phyloP scores from a whole-genome alignment of 2,329 filamentous ascomycete species.

The Ilyonectria sp. region DNA sequence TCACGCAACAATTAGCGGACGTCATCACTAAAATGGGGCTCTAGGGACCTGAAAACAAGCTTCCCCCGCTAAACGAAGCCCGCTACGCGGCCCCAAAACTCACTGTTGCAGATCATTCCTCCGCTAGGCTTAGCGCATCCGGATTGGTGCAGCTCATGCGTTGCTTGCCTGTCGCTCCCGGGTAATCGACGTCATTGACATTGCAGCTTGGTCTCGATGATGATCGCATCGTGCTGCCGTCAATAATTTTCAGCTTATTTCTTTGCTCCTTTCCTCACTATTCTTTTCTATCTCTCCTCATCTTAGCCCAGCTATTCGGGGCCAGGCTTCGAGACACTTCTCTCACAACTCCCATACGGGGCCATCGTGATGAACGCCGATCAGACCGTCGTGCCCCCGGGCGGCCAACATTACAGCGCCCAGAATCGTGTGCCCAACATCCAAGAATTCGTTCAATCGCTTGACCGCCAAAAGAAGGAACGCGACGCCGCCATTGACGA shows the following conservation, averaged over 20 bases:
- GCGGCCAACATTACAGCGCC: slow-evolving; percentile 83
- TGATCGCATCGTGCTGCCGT: slow-evolving; percentile 22
- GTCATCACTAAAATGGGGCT: slow-evolving; percentile 7
- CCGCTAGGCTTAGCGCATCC: slow-evolving; percentile 10
- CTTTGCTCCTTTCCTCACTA: background rate
- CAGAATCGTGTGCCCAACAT: slow-evolving; percentile 90
- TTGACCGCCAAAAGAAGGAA: slow-evolving; percentile 84
- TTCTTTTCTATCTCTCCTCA: background rate
- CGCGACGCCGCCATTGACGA: slow-evolving; percentile 81
- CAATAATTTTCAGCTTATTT: background rate
- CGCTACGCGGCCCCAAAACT: background rate
- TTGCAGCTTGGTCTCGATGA: slow-evolving; percentile 34
- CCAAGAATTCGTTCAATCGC: slow-evolving; percentile 82
- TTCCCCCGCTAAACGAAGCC: slow-evolving; percentile 2
- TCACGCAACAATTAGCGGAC: background rate
- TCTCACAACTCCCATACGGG: slow-evolving; percentile 18
- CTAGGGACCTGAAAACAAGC: background rate
- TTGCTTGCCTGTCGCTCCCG: slow-evolving; percentile 21
- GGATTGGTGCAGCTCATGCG: slow-evolving; percentile 9
- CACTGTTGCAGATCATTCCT: slow-evolving; percentile 10
- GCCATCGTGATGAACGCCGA: slow-evolving; percentile 55
- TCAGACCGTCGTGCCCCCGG: slow-evolving; percentile 60
- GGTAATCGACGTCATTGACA: slow-evolving; percentile 46
- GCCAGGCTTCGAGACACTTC: slow-evolving; percentile 8
- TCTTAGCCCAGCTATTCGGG: background rate